Evolutionary conservation across 2,329 filamentous ascomycete species (phyloP).

Genomic region (Beauveria pseudobassiana): DNA sequence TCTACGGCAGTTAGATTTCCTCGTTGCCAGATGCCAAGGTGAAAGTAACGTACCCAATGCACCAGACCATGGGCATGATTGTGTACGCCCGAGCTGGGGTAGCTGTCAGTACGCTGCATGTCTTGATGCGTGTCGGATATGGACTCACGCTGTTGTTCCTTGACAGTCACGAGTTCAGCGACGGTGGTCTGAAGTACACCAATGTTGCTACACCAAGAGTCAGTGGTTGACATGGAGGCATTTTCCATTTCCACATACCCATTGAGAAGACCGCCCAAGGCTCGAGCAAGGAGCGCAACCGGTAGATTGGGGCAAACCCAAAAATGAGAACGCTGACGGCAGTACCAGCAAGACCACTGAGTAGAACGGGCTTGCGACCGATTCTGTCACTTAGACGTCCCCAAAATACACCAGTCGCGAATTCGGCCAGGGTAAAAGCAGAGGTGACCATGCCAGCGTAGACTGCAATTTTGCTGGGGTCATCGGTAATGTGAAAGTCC

Average conservation of each 20-base stretch:
- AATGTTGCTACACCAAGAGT: slow-evolving; percentile 59
- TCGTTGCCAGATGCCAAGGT: slow-evolving; percentile 13
- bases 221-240: slow-evolving; percentile 2
- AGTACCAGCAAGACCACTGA: slow-evolving; percentile 84
- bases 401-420: slow-evolving; percentile 88
- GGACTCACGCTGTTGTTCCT: slow-evolving; percentile 78
- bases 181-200: slow-evolving; percentile 93
- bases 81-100: slow-evolving; percentile 76
- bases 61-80: slow-evolving; percentile 98
- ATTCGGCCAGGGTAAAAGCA: slow-evolving; percentile 92
- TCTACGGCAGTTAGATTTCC: slow-evolving; percentile 34
- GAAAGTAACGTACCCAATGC: slow-evolving; percentile 61
- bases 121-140: not conserved
- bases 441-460: slow-evolving; percentile 96
- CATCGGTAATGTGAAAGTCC: slow-evolving; percentile 77
- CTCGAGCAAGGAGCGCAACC: slow-evolving; percentile 78
- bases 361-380: slow-evolving; percentile 84
- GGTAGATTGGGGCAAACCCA: slow-evolving; percentile 78
- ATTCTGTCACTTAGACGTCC: slow-evolving; percentile 85
- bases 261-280: slow-evolving; percentile 84
- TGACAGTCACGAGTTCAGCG: slow-evolving; percentile 84
- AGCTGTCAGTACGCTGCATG: slow-evolving; percentile 18
- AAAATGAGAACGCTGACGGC: slow-evolving; percentile 89
- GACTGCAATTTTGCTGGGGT: slow-evolving; percentile 73
- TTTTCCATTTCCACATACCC: slow-evolving; percentile 51